A percentile compares a stretch with the other conserved stretches of the same genome.
Evolutionary conservation across 1,139 yeast genomes (phyloP).

Genomic region (Suhomyces choctaworum): DNA sequence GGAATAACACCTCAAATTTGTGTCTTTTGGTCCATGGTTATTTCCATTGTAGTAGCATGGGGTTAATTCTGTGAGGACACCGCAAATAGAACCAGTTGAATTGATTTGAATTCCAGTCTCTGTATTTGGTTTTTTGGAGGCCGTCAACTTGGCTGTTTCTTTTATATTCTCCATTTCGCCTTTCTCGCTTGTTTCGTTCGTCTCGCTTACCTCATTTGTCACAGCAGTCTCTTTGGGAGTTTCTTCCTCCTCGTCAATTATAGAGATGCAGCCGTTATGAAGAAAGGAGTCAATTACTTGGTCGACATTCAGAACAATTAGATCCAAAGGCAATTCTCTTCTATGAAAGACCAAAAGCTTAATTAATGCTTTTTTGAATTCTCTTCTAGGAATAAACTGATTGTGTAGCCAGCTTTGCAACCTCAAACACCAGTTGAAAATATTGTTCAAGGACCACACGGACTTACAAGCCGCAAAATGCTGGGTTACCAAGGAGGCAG

Average conservation of each 20-base stretch:
- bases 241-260: slow-evolving; percentile 23
- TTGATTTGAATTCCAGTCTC: slow-evolving; percentile 28
- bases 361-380: slow-evolving; percentile 52
- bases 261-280: slow-evolving; percentile 46
- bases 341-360: slow-evolving; percentile 52
- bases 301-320: slow-evolving; percentile 57
- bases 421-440: slow-evolving; percentile 52
- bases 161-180: not conserved
- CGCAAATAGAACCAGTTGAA: slow-evolving; percentile 27
- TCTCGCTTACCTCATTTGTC: not conserved
- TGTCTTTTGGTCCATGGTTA: slow-evolving; percentile 23
- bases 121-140: slow-evolving; percentile 6
- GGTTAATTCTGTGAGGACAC: slow-evolving; percentile 41
- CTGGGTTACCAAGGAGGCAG: slow-evolving; percentile 48
- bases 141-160: slow-evolving; percentile 1
- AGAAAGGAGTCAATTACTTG: slow-evolving; percentile 51
- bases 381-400: slow-evolving; percentile 48
- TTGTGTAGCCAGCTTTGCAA: slow-evolving; percentile 54
- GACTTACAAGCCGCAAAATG: slow-evolving; percentile 44
- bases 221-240: slow-evolving; percentile 11
- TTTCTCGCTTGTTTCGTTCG: too few relatives aligned
- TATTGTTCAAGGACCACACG: slow-evolving; percentile 41
- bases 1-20: slow-evolving; percentile 38
- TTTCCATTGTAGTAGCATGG: slow-evolving; percentile 37
- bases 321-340: slow-evolving; percentile 53